Evolutionary conservation across 805 yeast genomes (phyloP).

Genomic region (Candida sakaeoensis): DNA sequence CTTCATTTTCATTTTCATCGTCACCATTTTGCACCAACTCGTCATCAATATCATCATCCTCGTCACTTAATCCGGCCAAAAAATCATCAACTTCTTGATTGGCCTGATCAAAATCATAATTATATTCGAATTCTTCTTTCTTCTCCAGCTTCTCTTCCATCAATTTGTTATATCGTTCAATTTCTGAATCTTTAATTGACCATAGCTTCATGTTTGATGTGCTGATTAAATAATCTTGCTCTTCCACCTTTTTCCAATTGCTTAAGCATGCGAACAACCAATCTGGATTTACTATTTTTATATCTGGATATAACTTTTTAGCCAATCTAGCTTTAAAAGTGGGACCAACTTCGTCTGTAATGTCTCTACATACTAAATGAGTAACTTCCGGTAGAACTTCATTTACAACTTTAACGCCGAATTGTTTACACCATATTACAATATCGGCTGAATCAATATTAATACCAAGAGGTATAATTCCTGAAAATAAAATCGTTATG

Average conservation of each 20-base stretch:
- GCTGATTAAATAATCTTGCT: conserved; percentile 51
- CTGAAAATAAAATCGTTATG: conserved; percentile 74
- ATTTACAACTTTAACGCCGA: conserved; percentile 81
- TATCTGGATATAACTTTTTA: conserved; percentile 52
- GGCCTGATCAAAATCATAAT: conserved; percentile 34
- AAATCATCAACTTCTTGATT: conserved; percentile 46
- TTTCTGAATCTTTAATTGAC: conserved; percentile 43
- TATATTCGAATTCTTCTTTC: conserved; percentile 14
- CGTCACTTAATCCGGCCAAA: conserved; percentile 42
- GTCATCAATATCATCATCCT: conserved; percentile 30
- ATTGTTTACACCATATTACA: conserved; percentile 86
- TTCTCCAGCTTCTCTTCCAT: conserved; percentile 10
- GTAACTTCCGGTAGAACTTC: conserved; percentile 74
- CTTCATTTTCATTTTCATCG: conserved; percentile 20
- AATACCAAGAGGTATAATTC: conserved; percentile 83
- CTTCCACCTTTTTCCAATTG: conserved; percentile 69
- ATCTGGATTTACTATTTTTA: conserved; percentile 81
- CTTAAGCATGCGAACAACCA: conserved; percentile 89
- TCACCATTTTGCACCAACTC: too few species aligned
- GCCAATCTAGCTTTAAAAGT: conserved; percentile 87
- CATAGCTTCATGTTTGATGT: conserved; percentile 46
- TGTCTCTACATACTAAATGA: conserved; percentile 79
- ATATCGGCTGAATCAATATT: conserved; percentile 74
- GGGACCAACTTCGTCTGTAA: conserved; percentile 35
- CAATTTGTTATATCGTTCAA: conserved; percentile 35